phyloP scores from a whole-genome alignment of 2,329 filamentous ascomycete genomes.

The Talaromyces albobiverticillius region DNA sequence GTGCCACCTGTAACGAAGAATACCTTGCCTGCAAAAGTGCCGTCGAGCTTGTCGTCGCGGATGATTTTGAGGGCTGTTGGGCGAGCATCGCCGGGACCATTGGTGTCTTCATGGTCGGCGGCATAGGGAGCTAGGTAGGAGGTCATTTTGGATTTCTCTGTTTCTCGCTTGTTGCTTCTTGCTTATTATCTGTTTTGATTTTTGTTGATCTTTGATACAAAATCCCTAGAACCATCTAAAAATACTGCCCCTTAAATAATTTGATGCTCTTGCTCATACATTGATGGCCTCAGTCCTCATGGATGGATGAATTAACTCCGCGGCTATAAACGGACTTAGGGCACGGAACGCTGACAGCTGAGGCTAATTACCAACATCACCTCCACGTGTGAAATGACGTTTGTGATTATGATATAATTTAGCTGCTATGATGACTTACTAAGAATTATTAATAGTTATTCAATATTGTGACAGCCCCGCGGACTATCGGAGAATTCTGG shows the following conservation, averaged over 20 bases:
- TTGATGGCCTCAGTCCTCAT: not conserved
- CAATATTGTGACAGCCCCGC: no score
- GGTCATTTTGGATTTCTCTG: not conserved
- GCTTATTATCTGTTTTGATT: no score
- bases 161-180: not conserved
- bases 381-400: not conserved
- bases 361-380: not conserved
- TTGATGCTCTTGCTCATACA: not conserved
- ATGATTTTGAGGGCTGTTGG: slow-evolving; percentile 14
- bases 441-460: no score
- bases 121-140: slow-evolving; percentile 10
- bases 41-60: slow-evolving; percentile 8
- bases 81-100: slow-evolving; percentile 10
- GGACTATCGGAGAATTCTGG: no score
- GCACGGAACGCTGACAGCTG: not conserved
- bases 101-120: slow-evolving; percentile 7
- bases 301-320: not conserved
- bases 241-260: not conserved
- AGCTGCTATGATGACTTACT: no score
- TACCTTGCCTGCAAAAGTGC: not conserved
- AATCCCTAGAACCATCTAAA: not conserved
- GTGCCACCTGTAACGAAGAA: slow-evolving; percentile 13
- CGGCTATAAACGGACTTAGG: not conserved
- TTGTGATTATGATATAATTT: not conserved
- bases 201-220: not conserved